phyloP scores from a whole-genome alignment of 2,329 filamentous ascomycete species.

The Diaporthe sp. region DNA sequence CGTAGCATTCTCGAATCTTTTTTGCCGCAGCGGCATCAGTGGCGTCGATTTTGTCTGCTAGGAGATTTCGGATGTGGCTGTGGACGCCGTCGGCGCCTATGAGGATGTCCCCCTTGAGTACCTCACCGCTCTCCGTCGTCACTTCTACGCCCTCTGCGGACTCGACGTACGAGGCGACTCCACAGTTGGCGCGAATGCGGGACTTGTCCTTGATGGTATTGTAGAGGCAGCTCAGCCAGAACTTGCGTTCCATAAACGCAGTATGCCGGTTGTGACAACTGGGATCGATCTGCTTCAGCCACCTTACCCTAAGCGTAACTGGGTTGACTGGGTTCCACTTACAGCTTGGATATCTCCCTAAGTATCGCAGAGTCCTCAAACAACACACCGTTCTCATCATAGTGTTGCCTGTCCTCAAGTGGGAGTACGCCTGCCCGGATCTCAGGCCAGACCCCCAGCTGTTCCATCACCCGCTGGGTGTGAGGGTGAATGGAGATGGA shows the following conservation, averaged over 20 bases:
- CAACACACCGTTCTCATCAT: slow-evolving; percentile 39
- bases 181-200: slow-evolving; percentile 32
- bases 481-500: slow-evolving; percentile 38
- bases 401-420: slow-evolving; percentile 35
- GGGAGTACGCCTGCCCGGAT: slow-evolving; percentile 19
- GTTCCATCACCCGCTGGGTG: slow-evolving; percentile 36
- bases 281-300: slow-evolving; percentile 1
- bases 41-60: slow-evolving; percentile 11
- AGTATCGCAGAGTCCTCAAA: slow-evolving; percentile 39
- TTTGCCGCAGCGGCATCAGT: slow-evolving; percentile 15
- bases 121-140: slow-evolving; percentile 39
- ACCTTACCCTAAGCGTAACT: background rate
- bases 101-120: slow-evolving; percentile 41
- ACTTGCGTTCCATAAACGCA: slow-evolving; percentile 37
- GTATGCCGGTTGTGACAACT: slow-evolving; percentile 20
- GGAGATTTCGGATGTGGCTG: slow-evolving; percentile 27
- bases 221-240: slow-evolving; percentile 39
- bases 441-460: slow-evolving; percentile 38
- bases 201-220: slow-evolving; percentile 39
- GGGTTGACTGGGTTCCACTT: background rate
- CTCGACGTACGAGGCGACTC: slow-evolving; percentile 38
- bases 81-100: slow-evolving; percentile 42
- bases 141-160: slow-evolving; percentile 40
- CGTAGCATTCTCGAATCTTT: slow-evolving; percentile 11
- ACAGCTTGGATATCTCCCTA: slow-evolving; percentile 30